Conservation (phyloP, 345 rosid genomes). For the Brassica incana region DNA sequence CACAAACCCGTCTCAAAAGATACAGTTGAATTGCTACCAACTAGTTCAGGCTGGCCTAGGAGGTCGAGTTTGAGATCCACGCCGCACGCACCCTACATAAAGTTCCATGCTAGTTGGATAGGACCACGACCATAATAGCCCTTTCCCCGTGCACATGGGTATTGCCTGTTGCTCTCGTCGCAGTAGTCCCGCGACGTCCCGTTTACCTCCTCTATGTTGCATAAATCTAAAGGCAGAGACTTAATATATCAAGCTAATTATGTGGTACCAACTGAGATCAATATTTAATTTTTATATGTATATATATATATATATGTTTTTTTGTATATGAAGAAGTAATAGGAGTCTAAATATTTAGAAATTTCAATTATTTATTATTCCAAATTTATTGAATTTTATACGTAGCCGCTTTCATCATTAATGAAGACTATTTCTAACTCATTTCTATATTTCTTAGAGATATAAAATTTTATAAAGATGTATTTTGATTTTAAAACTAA, state of each 20-base stretch:
- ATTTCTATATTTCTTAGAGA: background rate
- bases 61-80: conserved; percentile 41
- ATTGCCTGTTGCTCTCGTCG: conserved; percentile 43
- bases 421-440: no score
- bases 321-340: no score
- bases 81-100: conserved; percentile 57
- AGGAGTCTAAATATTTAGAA: background rate
- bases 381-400: background rate
- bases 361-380: background rate
- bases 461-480: background rate
- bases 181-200: conserved; percentile 56
- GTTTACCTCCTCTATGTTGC: conserved; percentile 58
- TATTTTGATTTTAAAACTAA: background rate
- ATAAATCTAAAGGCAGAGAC: conserved; percentile 47
- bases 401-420: background rate
- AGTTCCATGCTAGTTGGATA: conserved; percentile 57
- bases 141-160: conserved; percentile 55
- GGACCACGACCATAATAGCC: conserved; percentile 64
- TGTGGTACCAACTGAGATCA: background rate
- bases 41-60: conserved; percentile 47
- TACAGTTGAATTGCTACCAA: conserved; percentile 39
- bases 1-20: conserved; percentile 54
- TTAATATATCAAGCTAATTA: background rate
- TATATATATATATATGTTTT: no score
- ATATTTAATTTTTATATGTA: background rate